Conservation (phyloP, 176 grass and related monocot genomes). For the Saccharum spontaneum region DNA sequence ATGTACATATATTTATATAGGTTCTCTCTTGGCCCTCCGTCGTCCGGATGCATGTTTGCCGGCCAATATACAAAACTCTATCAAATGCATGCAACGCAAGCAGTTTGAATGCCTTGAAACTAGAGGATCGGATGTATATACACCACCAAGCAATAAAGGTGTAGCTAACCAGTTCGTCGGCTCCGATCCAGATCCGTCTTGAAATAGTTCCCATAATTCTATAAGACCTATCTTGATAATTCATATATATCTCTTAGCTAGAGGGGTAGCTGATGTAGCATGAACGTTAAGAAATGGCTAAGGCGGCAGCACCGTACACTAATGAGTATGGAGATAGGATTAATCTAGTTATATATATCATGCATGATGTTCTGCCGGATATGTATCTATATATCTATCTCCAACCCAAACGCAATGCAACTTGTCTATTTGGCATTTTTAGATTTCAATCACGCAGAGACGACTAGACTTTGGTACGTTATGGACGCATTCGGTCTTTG, state of each 20-base stretch:
- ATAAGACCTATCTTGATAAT: not conserved
- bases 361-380: not conserved
- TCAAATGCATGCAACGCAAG: too few relatives aligned
- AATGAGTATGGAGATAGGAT: not conserved
- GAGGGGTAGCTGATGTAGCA: not conserved
- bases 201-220: too few relatives aligned
- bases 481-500: not conserved
- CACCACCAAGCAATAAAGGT: too few relatives aligned
- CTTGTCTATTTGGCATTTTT: not conserved
- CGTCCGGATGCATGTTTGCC: not conserved
- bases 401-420: not conserved
- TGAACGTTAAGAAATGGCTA: not conserved
- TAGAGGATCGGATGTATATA: too few relatives aligned
- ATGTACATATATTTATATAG: not conserved
- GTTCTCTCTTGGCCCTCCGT: not conserved
- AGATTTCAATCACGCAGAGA: not conserved
- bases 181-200: too few relatives aligned
- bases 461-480: not conserved
- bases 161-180: too few relatives aligned
- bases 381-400: not conserved
- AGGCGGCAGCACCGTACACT: not conserved
- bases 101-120: too few relatives aligned
- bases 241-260: not conserved
- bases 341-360: not conserved
- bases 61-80: not conserved